Base-by-base conservation (phyloP, 2,329 filamentous ascomycete species). In the Xylaria sp. region DNA sequence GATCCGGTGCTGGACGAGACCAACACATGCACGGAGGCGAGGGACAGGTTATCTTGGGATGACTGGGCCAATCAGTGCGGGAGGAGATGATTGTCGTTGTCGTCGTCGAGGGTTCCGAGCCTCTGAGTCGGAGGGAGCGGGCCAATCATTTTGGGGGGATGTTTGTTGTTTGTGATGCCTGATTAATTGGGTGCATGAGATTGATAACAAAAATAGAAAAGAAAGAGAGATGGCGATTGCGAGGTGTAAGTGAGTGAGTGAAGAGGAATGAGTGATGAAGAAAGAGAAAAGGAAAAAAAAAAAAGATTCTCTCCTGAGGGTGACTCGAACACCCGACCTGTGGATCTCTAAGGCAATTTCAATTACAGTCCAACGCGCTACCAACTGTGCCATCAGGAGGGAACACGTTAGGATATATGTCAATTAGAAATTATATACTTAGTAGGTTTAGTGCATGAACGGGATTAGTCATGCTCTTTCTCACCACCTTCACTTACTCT, bases 321-420 rank as follows among this genome's bases (percentile, higher is more conserved):
- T 59, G 58, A 59, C 16, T 59, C 53, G 53, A 52, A 56, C 53
- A 56, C 49, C 42, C 53, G 53, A 59, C 54, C 49, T 59, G 49
- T 56, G 42, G 49, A 51, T 51, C 23, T 51, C 49, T 49, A 35
- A 35, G 11, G 23, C 4, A 51, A 52, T 63, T 58, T 44, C 62
- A 58, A 63, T 62, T 60, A 62, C 57, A 62, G 62, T 64, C 62
- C 59, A 64, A 56, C 60, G 59, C 62, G 55, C 62, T 64, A 62
- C 59, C 62, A 64, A 64, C 60, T 64, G 59, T 57, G 55, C 55
- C 47, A 62, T 62, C 55, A 62, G 59, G 59, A 62, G 59, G 13
- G 13, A 46, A 46, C 6, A n/a, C 13, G 9, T 42, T 42, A 42
- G 8, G 2, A 1, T 1, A 5, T 37, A 1, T 37, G 2, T 37